Evolutionary conservation across 495 filamentous ascomycete species (phyloP), one percentile per base, ranked within the genome.

Genomic region (Podospora anserina): DNA sequence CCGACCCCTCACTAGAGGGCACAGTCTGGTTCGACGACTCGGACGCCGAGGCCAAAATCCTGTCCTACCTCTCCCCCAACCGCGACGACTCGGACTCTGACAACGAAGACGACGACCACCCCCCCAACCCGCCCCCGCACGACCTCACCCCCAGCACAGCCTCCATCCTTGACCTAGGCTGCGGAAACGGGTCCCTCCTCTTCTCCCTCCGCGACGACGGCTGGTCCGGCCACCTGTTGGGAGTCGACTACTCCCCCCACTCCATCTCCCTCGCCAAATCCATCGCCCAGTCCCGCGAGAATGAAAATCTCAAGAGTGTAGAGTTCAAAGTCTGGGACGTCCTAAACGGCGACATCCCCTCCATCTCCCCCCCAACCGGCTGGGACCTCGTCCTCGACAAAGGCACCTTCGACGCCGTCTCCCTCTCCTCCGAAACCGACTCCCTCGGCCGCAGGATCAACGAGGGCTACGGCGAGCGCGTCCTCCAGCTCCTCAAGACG

Each of bases 361-460:
- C 4, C 68, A 67, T 0, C 66, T 75, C 0, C 74, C 6, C 4
- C n/a, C 70, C 9, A 6, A 18, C 20, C 60, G 86, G 88, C 0
- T 97, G 93, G 76, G 93, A 97, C 79, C 85, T 97, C 0, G 89
- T 97, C 0, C 84, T 97, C 5, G 95, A 99, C 79, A 99, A 99
- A 77, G 95, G 95, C 27, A 99, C 95, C 1, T 99, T 97, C 80
- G 95, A 99, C 83, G 95, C 95, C 2, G 88, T 99, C 5, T 90
- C 87, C 55, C 79, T 99, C 20, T 87, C 84, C 58, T 85, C 83
- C 26, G 91, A 91, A 76, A 79, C 76, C 28, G 82, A 89, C 67
- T 72, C 54, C 9, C 67, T 75, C 23, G 88, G 85, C 7, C 78
- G 81, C 11, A 83, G 88, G 59, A 81, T 90, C 20, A 89, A 84